Base-by-base conservation (phyloP, 164 flowering plant genomes). In the Aristolochia fimbriata region DNA sequence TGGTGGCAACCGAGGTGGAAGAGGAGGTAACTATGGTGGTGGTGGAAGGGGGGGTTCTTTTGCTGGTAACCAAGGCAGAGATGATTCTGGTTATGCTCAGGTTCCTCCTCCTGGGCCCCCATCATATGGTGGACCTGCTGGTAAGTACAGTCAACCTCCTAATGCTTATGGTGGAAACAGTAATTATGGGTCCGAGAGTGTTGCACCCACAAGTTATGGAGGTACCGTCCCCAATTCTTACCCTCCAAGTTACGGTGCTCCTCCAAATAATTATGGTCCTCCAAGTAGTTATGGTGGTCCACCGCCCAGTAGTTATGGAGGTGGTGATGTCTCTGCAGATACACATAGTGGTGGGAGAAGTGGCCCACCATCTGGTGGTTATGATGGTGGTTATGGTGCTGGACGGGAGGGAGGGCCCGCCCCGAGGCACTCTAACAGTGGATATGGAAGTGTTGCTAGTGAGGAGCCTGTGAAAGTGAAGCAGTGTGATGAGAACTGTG, bases 401-500 rank as follows among this genome's bases (percentile, higher is more conserved):
- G 54, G 54, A 15, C 63, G 63, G 14, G 63, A 60, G 48, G 59
- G 15, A 1, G 49, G 86, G 69, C 76, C 70, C 65, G 66, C 77
- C 21, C 63, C 64, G 37, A 75, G 79, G 31, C 66, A 77, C 19
- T 0, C 49, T 75, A 13, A 73, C 77, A 17, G 84, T 57, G 72
- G 75, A 46, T 74, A 77, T 68, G 78, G 80, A 61, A 76, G 69
- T 47, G 75, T 73, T 47, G 59, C 86, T 57, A 73, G 71, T 21
- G 88, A 81, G 15, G 13, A 73, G 30, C 67, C 77, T 1, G 82
- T 24, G 15, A 79, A 84, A 69, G 81, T 94, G 71, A 87, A 88
- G 79, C 96, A 92, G 61, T 92, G 98, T 65, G 99, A 94, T 75
- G 96, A 76, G 45, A 82, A 81, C 48, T 94, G 99, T 72, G 87